These are phyloP conservation scores for Huntiella decipiens DNA, from an alignment of 2,329 filamentous ascomycete species.

Conservation along the genomic window DNA sequence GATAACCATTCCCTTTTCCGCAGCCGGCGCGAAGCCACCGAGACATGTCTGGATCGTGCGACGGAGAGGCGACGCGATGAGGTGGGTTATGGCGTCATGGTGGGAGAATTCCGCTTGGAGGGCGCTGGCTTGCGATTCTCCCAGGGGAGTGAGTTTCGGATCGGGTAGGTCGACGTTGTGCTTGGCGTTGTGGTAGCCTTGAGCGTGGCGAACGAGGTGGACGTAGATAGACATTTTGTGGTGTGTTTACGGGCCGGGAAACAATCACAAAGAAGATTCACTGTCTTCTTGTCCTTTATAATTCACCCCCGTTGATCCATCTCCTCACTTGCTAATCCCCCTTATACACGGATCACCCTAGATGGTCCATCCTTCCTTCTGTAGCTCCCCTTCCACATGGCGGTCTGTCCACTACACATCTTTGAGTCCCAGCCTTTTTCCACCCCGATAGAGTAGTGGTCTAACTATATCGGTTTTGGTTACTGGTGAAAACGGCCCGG, in stretches of 20 bases:
- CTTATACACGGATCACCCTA: no score
- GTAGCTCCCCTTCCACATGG: no score
- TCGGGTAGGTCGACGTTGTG: constrained; percentile 59
- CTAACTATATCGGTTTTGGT: no score
- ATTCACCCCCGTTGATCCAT: no score
- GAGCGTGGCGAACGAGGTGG: constrained; percentile 53
- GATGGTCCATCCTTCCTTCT: no score
- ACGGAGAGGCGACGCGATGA: constrained; percentile 62
- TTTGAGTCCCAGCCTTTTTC: no score
- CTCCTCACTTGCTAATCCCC: no score
- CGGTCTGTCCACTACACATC: background rate
- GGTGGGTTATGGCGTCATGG: constrained; percentile 44
- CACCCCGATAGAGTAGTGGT: no score
- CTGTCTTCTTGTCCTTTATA: no score
- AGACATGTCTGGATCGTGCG: constrained; percentile 66
- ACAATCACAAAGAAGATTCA: no score
- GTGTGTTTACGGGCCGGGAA: no score
- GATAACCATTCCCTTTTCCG: constrained; percentile 22
- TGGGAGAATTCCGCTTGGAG: constrained; percentile 45
- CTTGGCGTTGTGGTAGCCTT: constrained; percentile 66
- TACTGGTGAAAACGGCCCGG: no score
- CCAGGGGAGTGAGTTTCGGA: constrained; percentile 58
- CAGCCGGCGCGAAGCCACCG: constrained; percentile 42
- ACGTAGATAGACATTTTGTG: constrained; percentile 33
- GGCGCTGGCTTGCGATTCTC: constrained; percentile 50